A percentile compares a stretch with the other conserved stretches of the same genome.
phyloP scores from a whole-genome alignment of 2,329 filamentous ascomycete genomes.

The Colletotrichum abscissum region DNA sequence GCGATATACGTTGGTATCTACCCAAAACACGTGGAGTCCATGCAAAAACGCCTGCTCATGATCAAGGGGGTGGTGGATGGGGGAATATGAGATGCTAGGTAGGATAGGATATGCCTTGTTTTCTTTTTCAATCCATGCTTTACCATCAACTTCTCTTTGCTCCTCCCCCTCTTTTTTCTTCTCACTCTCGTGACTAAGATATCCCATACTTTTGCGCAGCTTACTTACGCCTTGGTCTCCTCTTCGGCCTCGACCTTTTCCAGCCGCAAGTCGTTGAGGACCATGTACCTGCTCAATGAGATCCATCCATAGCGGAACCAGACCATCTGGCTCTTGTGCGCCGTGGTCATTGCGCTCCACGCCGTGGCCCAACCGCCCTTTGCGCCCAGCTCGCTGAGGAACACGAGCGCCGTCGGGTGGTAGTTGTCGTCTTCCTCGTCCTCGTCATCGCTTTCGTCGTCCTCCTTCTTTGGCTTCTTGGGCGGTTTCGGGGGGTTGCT shows the following conservation, averaged over 20 bases:
- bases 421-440: slow-evolving; percentile 47
- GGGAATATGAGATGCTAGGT: slow-evolving; percentile 8
- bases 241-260: slow-evolving; percentile 49
- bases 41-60: slow-evolving; percentile 23
- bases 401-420: slow-evolving; percentile 72
- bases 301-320: slow-evolving; percentile 99
- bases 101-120: not conserved
- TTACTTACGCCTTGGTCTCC: not conserved
- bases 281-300: slow-evolving; percentile 90
- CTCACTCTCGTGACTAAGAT: not conserved
- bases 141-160: not conserved
- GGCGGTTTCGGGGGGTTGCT: slow-evolving; percentile 31
- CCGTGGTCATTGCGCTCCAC: slow-evolving; percentile 87
- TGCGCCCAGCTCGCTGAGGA: slow-evolving; percentile 76
- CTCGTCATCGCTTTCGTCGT: slow-evolving; percentile 43
- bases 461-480: slow-evolving; percentile 30
- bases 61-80: not conserved
- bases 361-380: slow-evolving; percentile 66
- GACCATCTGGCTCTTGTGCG: slow-evolving; percentile 95
- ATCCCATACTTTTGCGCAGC: not conserved
- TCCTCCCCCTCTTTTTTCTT: not conserved
- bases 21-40: not conserved
- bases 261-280: slow-evolving; percentile 85
- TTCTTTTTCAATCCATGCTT: not conserved
- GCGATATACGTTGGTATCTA: not conserved